phyloP scores from a whole-genome alignment of 176 grass and related monocot species.

The Coix lacrymajobi region DNA sequence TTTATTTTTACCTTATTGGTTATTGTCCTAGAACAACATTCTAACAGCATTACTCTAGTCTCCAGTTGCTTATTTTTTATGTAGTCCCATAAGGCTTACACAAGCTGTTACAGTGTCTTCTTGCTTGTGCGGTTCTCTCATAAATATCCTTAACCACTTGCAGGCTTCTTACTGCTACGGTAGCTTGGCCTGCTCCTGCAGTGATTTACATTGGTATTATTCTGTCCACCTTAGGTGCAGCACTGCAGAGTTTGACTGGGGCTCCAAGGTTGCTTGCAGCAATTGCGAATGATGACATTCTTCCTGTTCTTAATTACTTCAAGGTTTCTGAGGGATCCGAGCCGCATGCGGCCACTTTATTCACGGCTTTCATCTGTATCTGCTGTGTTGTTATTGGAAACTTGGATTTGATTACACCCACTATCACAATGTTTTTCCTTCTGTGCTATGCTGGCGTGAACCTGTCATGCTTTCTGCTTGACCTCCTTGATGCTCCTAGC shows the following conservation, averaged over 20 bases:
- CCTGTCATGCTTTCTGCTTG: conserved; percentile 91
- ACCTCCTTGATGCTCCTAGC: conserved; percentile 97
- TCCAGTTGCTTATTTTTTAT: neutral
- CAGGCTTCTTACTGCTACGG: conserved; percentile 93
- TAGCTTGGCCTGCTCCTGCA: conserved; percentile 90
- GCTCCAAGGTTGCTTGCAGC: conserved; percentile 92
- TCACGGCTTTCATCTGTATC: conserved; percentile 92
- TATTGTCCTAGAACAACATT: neutral
- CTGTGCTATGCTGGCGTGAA: conserved; percentile 96
- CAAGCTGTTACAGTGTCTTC: neutral
- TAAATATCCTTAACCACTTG: conserved; percentile 17
- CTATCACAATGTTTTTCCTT: conserved; percentile 98
- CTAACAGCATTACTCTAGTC: neutral
- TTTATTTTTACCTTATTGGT: conserved; percentile 3
- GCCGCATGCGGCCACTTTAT: conserved; percentile 77
- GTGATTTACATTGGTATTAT: conserved; percentile 96
- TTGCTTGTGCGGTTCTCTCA: conserved; percentile 23
- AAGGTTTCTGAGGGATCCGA: conserved; percentile 90
- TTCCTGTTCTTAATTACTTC: conserved; percentile 90
- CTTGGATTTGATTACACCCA: conserved; percentile 94
- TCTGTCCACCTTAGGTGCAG: conserved; percentile 96
- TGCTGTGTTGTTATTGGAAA: conserved; percentile 90
- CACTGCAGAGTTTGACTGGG: conserved; percentile 88
- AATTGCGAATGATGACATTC: conserved; percentile 96
- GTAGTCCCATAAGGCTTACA: neutral